Percentiles rank a stretch among this genome's conserved stretches.
These are phyloP conservation scores for Whalleya microplaca DNA, from an alignment of 2,329 filamentous ascomycete genomes.

Conservation along the genomic window DNA sequence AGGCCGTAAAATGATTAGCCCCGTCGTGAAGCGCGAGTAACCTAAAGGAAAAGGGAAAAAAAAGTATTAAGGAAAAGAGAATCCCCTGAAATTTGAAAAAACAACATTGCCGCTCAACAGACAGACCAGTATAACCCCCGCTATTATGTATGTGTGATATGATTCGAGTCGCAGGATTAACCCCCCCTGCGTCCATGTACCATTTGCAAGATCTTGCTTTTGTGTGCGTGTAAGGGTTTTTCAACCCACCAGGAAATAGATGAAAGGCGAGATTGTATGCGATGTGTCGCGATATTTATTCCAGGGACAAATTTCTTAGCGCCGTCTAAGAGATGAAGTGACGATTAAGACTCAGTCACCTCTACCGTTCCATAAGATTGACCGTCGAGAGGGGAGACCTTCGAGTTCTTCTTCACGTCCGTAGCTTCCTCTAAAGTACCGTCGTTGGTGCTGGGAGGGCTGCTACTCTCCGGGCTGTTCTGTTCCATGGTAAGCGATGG, in stretches of 20 bases:
- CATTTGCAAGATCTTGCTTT: conserved; percentile 19
- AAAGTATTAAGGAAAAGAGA: conserved; percentile 10
- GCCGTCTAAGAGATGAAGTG: not conserved
- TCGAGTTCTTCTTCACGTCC: conserved; percentile 31
- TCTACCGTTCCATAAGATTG: conserved; percentile 19
- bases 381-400: conserved; percentile 10
- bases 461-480: conserved; percentile 70
- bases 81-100: conserved; percentile 23
- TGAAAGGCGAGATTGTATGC: conserved; percentile 1
- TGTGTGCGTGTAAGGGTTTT: conserved; percentile 12
- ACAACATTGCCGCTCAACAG: conserved; percentile 11
- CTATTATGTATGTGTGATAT: conserved; percentile 24
- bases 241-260: conserved; percentile 6
- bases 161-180: conserved; percentile 11
- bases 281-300: not conserved
- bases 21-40: conserved; percentile 15
- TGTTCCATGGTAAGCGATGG: conserved; percentile 70
- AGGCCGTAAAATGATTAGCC: conserved; percentile 3
- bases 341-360: conserved; percentile 17
- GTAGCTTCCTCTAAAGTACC: conserved; percentile 52
- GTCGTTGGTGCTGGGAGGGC: conserved; percentile 64
- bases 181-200: conserved; percentile 14
- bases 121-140: conserved; percentile 20
- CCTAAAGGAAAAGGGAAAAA: conserved; percentile 17
- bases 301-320: not conserved